Conservation (phyloP, 2,329 filamentous ascomycete species). For the Xylaria digitata region DNA sequence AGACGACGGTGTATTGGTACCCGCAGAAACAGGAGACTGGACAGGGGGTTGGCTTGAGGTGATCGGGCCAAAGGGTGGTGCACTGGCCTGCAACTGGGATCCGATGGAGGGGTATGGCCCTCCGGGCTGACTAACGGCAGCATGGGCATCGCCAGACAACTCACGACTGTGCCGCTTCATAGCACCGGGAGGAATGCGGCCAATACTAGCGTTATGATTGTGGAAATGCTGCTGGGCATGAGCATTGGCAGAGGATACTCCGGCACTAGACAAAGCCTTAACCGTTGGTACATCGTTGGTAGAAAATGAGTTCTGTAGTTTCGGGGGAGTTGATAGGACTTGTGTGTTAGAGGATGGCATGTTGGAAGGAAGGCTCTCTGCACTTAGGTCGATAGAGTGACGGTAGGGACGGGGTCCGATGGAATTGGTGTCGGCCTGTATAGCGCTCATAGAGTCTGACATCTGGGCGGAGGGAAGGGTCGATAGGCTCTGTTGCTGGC, state of each 20-base stretch:
- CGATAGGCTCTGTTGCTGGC: constrained; percentile 70
- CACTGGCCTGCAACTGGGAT: constrained; percentile 82
- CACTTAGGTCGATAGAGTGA: constrained; percentile 67
- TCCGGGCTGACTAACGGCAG: constrained; percentile 54
- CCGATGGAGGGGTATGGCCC: constrained; percentile 69
- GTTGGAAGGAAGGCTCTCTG: constrained; percentile 53
- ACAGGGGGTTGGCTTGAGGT: constrained; percentile 53
- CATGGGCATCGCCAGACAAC: constrained; percentile 65
- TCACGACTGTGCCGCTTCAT: constrained; percentile 80
- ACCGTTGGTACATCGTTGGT: constrained; percentile 88
- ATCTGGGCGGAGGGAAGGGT: constrained; percentile 56
- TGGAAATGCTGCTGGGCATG: constrained; percentile 74
- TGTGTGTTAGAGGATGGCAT: constrained; percentile 63
- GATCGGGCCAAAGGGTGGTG: constrained; percentile 80
- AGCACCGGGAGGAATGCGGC: constrained; percentile 77
- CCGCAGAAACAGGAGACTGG: constrained; percentile 45
- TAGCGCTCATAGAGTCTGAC: constrained; percentile 52
- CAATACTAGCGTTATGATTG: constrained; percentile 84
- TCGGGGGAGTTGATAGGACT: constrained; percentile 72
- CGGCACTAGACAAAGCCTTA: constrained; percentile 65
- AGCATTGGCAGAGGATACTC: constrained; percentile 58
- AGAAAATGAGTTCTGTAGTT: constrained; percentile 89
- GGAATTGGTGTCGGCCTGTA: constrained; percentile 59
- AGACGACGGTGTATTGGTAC: constrained; percentile 30
- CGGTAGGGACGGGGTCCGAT: constrained; percentile 63